These are phyloP conservation scores for Cordyceps javanica DNA, from an alignment of 2,329 filamentous ascomycete genomes.

Conservation along the genomic window DNA sequence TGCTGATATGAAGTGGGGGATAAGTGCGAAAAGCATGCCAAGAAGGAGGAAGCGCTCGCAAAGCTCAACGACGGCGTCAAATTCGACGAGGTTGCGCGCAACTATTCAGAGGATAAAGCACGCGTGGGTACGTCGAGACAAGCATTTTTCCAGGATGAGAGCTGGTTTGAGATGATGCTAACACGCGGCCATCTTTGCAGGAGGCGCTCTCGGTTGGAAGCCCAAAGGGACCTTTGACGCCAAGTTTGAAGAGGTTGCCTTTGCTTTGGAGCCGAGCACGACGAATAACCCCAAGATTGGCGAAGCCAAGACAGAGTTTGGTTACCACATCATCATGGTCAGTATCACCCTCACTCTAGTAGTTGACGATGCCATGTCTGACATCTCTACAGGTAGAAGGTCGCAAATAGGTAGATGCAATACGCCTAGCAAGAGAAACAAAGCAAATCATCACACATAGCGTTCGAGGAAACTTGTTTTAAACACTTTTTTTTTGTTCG, in stretches of 20 bases:
- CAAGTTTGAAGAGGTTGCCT: constrained; percentile 68
- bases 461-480: constrained; percentile 14
- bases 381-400: constrained; percentile 26
- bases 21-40: constrained; percentile 68
- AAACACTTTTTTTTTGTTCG: constrained; percentile 30
- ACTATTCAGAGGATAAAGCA: constrained; percentile 73
- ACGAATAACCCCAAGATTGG: constrained; percentile 58
- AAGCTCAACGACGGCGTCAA: constrained; percentile 61
- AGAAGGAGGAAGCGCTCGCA: constrained; percentile 68
- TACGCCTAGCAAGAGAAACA: neutral
- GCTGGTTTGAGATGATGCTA: neutral
- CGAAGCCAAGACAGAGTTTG: constrained; percentile 68
- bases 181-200: constrained; percentile 29
- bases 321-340: constrained; percentile 79
- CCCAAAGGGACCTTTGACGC: constrained; percentile 59
- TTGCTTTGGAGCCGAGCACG: constrained; percentile 59
- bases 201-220: constrained; percentile 69
- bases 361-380: neutral
- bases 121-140: constrained; percentile 43
- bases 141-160: constrained; percentile 12
- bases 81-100: constrained; percentile 68
- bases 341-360: constrained; percentile 13
- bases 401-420: constrained; percentile 27
- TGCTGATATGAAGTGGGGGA: neutral
- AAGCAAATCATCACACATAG: constrained; percentile 6